phyloP scores from a whole-genome alignment of 805 yeast genomes.

The Candida ipomoeae region DNA sequence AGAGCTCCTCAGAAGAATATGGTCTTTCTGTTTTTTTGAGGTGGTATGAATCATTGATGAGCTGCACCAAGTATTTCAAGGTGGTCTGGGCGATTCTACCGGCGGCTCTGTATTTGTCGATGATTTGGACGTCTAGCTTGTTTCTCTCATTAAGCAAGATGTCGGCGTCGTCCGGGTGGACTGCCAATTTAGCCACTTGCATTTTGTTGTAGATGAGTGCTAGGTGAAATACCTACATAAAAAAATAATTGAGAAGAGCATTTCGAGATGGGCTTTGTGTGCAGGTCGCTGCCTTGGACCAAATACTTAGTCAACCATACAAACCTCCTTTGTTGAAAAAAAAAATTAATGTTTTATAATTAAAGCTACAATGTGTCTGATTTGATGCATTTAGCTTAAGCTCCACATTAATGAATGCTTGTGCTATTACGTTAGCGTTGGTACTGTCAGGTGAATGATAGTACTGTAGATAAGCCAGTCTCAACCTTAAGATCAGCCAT shows the following conservation, averaged over 20 bases:
- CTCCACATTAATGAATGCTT: too few relatives aligned
- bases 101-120: constrained; percentile 83
- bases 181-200: constrained; percentile 75
- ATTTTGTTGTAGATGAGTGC: constrained; percentile 26
- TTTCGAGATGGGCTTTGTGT: constrained; percentile 15
- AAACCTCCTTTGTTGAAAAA: background rate
- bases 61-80: constrained; percentile 56
- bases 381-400: too few relatives aligned
- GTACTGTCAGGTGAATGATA: too few relatives aligned
- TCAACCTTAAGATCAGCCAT: too few relatives aligned
- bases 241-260: constrained; percentile 8
- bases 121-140: constrained; percentile 52
- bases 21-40: constrained; percentile 42
- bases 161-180: constrained; percentile 71
- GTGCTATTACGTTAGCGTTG: too few relatives aligned
- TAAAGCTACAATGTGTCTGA: too few relatives aligned
- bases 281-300: constrained; percentile 6
- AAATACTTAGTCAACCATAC: background rate
- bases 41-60: constrained; percentile 75
- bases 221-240: background rate
- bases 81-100: constrained; percentile 88
- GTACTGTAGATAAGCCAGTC: too few relatives aligned
- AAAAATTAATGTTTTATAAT: too few relatives aligned
- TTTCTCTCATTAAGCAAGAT: constrained; percentile 70
- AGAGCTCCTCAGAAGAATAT: constrained; percentile 63